A percentile compares a stretch with the other conserved stretches of the same genome.
Evolutionary conservation across 2,329 filamentous ascomycete genomes (phyloP).

Genomic region (Fusarium metavorans): DNA sequence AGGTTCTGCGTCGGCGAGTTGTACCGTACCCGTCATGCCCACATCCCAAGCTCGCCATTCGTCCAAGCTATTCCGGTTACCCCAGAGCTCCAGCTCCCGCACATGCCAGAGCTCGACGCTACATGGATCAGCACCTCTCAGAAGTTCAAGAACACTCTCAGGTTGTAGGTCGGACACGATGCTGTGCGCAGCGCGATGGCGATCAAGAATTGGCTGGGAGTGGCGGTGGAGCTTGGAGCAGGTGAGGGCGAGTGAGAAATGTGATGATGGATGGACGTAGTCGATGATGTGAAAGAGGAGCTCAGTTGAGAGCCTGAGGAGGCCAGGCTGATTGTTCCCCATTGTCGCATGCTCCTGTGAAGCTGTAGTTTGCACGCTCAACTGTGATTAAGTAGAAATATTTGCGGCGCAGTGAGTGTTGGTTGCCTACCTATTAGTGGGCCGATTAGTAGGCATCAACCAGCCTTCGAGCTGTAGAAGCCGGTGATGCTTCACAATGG

Average conservation of each 20-base stretch:
- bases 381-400: not conserved
- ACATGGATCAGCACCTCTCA: not conserved
- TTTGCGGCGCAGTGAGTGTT: not conserved
- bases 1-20: not conserved
- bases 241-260: constrained; percentile 16
- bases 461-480: not conserved
- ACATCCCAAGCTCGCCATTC: constrained; percentile 25
- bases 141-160: not conserved
- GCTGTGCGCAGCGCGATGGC: constrained; percentile 4
- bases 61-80: constrained; percentile 13
- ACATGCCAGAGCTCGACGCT: constrained; percentile 24
- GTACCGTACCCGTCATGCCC: not conserved
- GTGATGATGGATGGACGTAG: not conserved
- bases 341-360: not conserved
- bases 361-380: not conserved
- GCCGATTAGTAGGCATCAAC: not conserved
- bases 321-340: not conserved
- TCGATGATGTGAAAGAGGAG: constrained; percentile 13
- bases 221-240: constrained; percentile 15
- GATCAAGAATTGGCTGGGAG: not conserved
- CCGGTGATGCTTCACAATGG: not conserved
- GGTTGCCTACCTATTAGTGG: not conserved
- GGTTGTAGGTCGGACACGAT: constrained; percentile 19
- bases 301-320: constrained; percentile 10
- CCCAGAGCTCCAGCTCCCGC: constrained; percentile 34